Percentiles rank a stretch among this genome's conserved stretches.
These are phyloP conservation scores for Penicillium diatomitis DNA, from an alignment of 495 filamentous ascomycete species.

Conservation along the genomic window DNA sequence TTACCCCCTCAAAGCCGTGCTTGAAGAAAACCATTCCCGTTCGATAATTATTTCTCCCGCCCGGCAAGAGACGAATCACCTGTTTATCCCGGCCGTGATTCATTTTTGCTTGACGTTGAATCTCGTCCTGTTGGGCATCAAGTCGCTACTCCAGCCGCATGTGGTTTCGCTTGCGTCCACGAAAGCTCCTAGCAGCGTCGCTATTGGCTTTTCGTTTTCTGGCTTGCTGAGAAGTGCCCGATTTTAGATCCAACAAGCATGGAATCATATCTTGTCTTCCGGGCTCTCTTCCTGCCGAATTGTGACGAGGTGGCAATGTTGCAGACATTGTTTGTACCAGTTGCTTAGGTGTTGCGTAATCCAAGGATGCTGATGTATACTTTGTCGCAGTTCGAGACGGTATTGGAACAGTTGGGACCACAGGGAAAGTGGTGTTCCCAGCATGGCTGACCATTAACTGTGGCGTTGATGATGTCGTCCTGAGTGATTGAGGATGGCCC, in stretches of 20 bases:
- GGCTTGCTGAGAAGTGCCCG: slow-evolving; percentile 75
- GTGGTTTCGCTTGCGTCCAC: slow-evolving; percentile 85
- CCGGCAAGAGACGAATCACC: no score
- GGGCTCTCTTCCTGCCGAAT: no score
- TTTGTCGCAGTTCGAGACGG: slow-evolving; percentile 10
- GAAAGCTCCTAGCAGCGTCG: slow-evolving; percentile 81
- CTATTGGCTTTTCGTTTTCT: slow-evolving; percentile 93
- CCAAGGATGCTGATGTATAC: slow-evolving; percentile 17
- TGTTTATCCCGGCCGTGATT: slow-evolving; percentile 47
- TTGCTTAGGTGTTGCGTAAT: no score
- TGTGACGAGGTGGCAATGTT: no score
- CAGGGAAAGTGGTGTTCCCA: slow-evolving; percentile 40
- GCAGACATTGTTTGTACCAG: no score
- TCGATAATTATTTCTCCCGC: no score
- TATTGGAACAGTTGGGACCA: slow-evolving; percentile 18
- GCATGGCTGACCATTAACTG: slow-evolving; percentile 41
- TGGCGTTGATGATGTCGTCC: slow-evolving; percentile 46
- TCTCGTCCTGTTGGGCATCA: slow-evolving; percentile 44
- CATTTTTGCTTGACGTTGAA: slow-evolving; percentile 48
- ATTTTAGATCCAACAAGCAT: slow-evolving; percentile 58
- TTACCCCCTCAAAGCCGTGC: no score
- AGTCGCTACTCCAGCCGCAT: slow-evolving; percentile 56
- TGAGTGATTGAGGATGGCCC: slow-evolving; percentile 37
- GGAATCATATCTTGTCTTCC: slow-evolving; percentile 44
- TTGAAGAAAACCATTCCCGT: no score